These are phyloP conservation scores for Cordyceps farinosa DNA, from an alignment of 2,329 filamentous ascomycete species.

Conservation along the genomic window DNA sequence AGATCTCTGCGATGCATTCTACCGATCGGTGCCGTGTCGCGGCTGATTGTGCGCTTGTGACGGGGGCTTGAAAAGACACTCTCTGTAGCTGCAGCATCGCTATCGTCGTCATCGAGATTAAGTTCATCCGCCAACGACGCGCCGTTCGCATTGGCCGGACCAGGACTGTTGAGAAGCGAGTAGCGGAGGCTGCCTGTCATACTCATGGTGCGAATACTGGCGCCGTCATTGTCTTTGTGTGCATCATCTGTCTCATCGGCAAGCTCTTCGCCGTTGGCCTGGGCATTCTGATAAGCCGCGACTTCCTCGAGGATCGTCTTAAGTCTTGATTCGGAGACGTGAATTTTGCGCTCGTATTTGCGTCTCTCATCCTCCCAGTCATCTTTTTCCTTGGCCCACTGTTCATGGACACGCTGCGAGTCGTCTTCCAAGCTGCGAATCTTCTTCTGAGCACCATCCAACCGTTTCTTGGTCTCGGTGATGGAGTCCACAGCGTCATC, in stretches of 20 bases:
- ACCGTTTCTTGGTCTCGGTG: conserved; percentile 68
- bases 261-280: conserved; percentile 38
- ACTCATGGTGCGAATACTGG: conserved; percentile 69
- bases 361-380: conserved; percentile 81
- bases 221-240: conserved; percentile 64
- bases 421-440: conserved; percentile 78
- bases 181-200: conserved; percentile 69
- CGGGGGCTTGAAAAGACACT: conserved; percentile 52
- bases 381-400: conserved; percentile 83
- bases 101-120: conserved; percentile 79
- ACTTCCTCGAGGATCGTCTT: conserved; percentile 85
- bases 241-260: conserved; percentile 61
- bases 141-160: conserved; percentile 56
- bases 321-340: conserved; percentile 83
- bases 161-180: conserved; percentile 62
- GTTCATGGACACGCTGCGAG: conserved; percentile 68
- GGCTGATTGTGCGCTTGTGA: conserved; percentile 53
- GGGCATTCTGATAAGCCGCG: conserved; percentile 61
- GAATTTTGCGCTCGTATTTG: conserved; percentile 76
- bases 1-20: conserved; percentile 52
- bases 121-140: conserved; percentile 88
- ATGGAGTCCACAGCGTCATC: conserved; percentile 75
- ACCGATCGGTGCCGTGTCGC: conserved; percentile 48
- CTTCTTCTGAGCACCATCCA: conserved; percentile 76
- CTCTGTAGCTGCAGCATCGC: conserved; percentile 67